Conservation (phyloP, 805 yeast genomes). For the Myxozyma neglecta region DNA sequence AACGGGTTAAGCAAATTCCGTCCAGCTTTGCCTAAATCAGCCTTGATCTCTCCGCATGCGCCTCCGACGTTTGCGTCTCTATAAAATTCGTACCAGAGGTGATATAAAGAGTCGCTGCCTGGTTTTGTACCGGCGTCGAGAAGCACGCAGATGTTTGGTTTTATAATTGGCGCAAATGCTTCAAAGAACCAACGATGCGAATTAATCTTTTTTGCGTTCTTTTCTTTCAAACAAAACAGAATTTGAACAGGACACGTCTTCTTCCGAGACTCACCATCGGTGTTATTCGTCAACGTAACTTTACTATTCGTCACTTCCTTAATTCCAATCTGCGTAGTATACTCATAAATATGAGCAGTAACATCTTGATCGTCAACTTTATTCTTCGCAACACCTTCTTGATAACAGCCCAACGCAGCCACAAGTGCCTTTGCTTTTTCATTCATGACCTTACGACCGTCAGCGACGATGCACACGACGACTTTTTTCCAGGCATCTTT, state of each 20-base stretch:
- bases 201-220: slow-evolving; percentile 63
- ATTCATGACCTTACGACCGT: slow-evolving; percentile 83
- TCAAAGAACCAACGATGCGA: slow-evolving; percentile 71
- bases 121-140: slow-evolving; percentile 70
- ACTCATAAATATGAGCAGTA: slow-evolving; percentile 86
- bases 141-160: slow-evolving; percentile 58
- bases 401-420: slow-evolving; percentile 86
- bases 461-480: slow-evolving; percentile 85
- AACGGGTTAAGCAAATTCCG: slow-evolving; percentile 61
- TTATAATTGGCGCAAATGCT: slow-evolving; percentile 57
- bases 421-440: slow-evolving; percentile 76
- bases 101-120: slow-evolving; percentile 54
- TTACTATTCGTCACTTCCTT: slow-evolving; percentile 57
- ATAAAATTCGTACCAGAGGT: slow-evolving; percentile 65
- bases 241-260: slow-evolving; percentile 65
- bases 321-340: slow-evolving; percentile 88
- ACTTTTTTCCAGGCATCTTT: slow-evolving; percentile 91
- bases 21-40: slow-evolving; percentile 51
- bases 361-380: slow-evolving; percentile 81
- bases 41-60: slow-evolving; percentile 71
- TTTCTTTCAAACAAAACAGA: slow-evolving; percentile 60
- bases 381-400: slow-evolving; percentile 93
- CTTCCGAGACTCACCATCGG: slow-evolving; percentile 38
- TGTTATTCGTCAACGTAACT: slow-evolving; percentile 47
- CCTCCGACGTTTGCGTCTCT: slow-evolving; percentile 62